Conservation (phyloP, 208 protist species). For the Leishmania braziliensis region DNA sequence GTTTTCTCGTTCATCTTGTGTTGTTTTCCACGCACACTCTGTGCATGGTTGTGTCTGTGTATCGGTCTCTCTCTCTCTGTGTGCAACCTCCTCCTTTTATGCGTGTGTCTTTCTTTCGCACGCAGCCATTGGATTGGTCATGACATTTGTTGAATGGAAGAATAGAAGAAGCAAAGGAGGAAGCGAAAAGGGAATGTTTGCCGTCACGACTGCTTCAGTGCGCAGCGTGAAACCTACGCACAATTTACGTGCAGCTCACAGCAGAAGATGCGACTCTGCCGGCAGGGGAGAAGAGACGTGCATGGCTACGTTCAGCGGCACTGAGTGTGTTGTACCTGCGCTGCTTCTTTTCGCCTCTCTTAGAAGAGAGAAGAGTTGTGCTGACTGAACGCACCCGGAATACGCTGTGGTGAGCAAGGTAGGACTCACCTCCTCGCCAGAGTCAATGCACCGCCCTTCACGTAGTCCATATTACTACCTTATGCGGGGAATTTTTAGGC, state of each 20-base stretch:
- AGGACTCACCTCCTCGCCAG: neutral
- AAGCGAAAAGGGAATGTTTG: neutral
- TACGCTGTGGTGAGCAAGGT: neutral
- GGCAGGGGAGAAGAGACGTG: neutral
- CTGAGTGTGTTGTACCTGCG: neutral
- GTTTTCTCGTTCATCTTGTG: neutral
- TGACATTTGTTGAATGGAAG: conserved; percentile 5
- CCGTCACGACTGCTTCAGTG: neutral
- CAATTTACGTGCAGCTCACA: neutral
- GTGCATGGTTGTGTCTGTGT: conserved; percentile 3
- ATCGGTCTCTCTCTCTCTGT: neutral
- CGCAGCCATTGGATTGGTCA: neutral
- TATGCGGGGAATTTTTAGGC: neutral
- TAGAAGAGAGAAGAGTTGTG: neutral
- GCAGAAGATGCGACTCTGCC: neutral
- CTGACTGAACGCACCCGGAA: neutral
- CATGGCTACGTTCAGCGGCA: neutral
- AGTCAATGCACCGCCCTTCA: neutral
- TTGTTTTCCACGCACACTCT: neutral
- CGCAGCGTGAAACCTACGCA: neutral
- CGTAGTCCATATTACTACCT: no score
- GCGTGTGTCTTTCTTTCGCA: neutral
- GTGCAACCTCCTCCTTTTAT: neutral
- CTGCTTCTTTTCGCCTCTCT: neutral
- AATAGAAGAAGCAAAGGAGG: neutral